Evolutionary conservation across 805 yeast species (phyloP), one percentile per base, ranked within the genome.

Genomic region (Pichia cephalocereana): DNA sequence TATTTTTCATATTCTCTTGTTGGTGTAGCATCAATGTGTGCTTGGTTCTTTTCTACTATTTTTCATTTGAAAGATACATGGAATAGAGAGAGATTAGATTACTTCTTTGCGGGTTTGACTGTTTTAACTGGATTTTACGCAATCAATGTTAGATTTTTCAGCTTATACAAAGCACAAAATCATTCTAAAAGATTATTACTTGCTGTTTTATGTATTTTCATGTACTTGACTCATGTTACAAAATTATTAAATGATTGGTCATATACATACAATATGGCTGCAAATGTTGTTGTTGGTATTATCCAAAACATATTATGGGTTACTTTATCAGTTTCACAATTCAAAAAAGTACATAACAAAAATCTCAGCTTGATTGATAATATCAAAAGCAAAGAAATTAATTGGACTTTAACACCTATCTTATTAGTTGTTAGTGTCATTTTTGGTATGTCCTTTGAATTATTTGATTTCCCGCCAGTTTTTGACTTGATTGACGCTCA

Each of bases 181-280:
- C 46, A 57, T 3, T 10, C 38, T 6, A 52, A 52, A 30, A 62
- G 82, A 18, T 46, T 51, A 9, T 15, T 62, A 1, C 70, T 82
- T 45, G 64, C 76, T 0, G 41, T 61, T 0, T 48, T 66, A 0
- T 79, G 86, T 46, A 47, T 71, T 0, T 48, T 68, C 0, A 74
- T 84, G 30, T 88, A 86, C 54, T 23, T 70, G 1, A 67, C 70
- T 15, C 99, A 91, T 63, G 70, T 93, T 12, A 60, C 75, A 34
- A 73, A 91, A 51, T 68, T 93, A 34, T 68, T 75, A 14, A 62
- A 76, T 11, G 83, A 83, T 55, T 91, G 96, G 91, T 84, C 88
- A 49, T 91, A 91, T 66, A 82, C 95, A 2, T 93, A 93, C 64
- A 91, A 91, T 67, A 91, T 93, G 98, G 75, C 77, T 54, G 95